Evolutionary conservation across 305 asterid species (phyloP).

Genomic region (Plantago coronopus): DNA sequence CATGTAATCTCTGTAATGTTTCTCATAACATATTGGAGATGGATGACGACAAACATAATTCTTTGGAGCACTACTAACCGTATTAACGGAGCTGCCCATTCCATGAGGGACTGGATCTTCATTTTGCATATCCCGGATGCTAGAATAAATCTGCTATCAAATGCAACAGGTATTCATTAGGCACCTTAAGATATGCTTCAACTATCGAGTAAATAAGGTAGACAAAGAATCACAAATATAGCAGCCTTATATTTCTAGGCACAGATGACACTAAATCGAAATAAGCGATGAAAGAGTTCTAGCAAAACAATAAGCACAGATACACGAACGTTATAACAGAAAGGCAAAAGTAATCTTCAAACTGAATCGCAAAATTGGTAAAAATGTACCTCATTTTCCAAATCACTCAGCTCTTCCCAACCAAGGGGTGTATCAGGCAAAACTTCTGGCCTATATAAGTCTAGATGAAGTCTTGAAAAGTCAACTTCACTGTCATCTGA

Average conservation of each 20-base stretch:
- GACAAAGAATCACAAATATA: no score
- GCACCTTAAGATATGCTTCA: conserved; percentile 14
- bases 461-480: conserved; percentile 47
- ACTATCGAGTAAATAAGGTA: no score
- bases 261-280: no score
- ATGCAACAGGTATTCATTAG: conserved; percentile 21
- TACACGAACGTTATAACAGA: no score
- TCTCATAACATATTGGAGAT: conserved; percentile 85
- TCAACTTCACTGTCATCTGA: conserved; percentile 84
- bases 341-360: not conserved
- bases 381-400: conserved; percentile 55
- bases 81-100: conserved; percentile 29
- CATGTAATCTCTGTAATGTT: conserved; percentile 80
- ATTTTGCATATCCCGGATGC: conserved; percentile 41
- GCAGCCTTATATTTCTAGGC: no score
- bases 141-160: conserved; percentile 47
- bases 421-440: conserved; percentile 42
- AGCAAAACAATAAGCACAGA: not conserved
- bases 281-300: no score
- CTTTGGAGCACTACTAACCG: conserved; percentile 34
- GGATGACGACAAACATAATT: conserved; percentile 53
- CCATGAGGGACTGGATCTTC: conserved; percentile 36
- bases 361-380: conserved; percentile 16
- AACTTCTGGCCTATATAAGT: conserved; percentile 30
- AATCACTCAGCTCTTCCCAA: conserved; percentile 53